phyloP scores from a whole-genome alignment of 495 filamentous ascomycete genomes.

The Annulohypoxylon moriforme region DNA sequence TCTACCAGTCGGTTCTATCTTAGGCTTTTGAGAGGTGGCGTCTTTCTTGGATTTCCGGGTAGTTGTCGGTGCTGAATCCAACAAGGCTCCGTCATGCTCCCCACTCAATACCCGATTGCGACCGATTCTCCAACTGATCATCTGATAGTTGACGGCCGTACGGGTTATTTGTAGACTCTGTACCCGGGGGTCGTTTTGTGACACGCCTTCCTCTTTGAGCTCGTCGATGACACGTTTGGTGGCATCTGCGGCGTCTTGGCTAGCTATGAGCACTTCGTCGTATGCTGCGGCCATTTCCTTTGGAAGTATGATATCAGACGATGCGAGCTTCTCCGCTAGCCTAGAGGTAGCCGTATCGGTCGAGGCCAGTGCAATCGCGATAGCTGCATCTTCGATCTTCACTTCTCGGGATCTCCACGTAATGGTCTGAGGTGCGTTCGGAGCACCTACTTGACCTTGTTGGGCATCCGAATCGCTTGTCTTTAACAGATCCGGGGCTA shows the following conservation, averaged over 20 bases:
- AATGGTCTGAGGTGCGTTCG: conserved; percentile 77
- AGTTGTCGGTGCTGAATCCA: conserved; percentile 60
- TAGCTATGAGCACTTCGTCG: conserved; percentile 88
- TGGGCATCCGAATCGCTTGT: conserved; percentile 70
- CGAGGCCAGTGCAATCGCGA: conserved; percentile 73
- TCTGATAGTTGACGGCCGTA: conserved; percentile 90
- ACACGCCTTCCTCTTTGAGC: conserved; percentile 80
- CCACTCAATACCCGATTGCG: conserved; percentile 91
- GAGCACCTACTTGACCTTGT: conserved; percentile 62
- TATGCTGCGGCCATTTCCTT: conserved; percentile 81
- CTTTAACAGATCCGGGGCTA: conserved; percentile 76
- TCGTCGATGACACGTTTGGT: conserved; percentile 95
- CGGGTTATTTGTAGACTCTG: conserved; percentile 92
- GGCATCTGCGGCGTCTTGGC: conserved; percentile 93
- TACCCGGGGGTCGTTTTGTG: conserved; percentile 87
- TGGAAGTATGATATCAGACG: conserved; percentile 64
- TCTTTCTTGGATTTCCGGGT: conserved; percentile 59
- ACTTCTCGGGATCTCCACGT: conserved; percentile 92
- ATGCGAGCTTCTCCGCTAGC: conserved; percentile 70
- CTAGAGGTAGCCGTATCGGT: conserved; percentile 65
- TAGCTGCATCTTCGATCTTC: conserved; percentile 91
- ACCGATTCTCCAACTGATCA: conserved; percentile 94
- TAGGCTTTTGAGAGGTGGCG: conserved; percentile 57
- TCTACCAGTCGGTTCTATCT: conserved; percentile 69
- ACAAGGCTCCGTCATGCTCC: conserved; percentile 74